Base-by-base conservation (phyloP, 257 asterid genomes). In the Ligustrum vulgare region DNA sequence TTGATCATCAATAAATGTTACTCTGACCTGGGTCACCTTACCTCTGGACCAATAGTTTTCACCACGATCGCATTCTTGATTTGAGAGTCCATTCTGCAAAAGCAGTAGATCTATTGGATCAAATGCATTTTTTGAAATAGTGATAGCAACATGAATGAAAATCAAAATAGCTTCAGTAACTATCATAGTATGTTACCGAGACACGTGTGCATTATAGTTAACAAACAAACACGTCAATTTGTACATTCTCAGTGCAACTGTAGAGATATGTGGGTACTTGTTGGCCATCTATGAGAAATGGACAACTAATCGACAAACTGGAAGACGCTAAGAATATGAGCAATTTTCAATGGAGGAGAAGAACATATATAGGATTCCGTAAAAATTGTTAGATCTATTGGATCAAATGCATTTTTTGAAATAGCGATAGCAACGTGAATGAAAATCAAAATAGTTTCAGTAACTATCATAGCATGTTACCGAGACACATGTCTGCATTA, bases 21-120 rank as follows among this genome's bases (percentile, higher is more conserved):
- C 86, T 69, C 83, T 79, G 67, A 82, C 82, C 31, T 82, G 84
- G 28, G 86, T 79, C 39, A 79, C 84, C 70, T 82, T 79, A 1
- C 83, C 83, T 16, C 82, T 58, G 49, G 84, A 82, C 66, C 86
- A 79, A 82, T 73, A 62, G 76, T 43, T 73, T 82, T 82, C 70
- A 78, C 72, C 68, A 82, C 81, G 13, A 82, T 8, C 2, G 83
- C 83, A 31, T 82, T 83, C 74, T 78, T 82, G 63, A 70, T 82
- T 47, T 73, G 81, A 15, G 83, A 79, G 36, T 82, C 81, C 86
- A 82, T 82, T n/a, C 79, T 75, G 67, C 74, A 13, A 47, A 39
- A 13, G 31, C 33, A 71, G n/a, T 8, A 73, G 23, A 47, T 7
- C 70, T 13, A 37, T 36, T 60, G 60, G 62, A 16, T 54, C 77